Evolutionary conservation across 306 rosid genomes (phyloP).

Genomic region (Inga leiocalycina): DNA sequence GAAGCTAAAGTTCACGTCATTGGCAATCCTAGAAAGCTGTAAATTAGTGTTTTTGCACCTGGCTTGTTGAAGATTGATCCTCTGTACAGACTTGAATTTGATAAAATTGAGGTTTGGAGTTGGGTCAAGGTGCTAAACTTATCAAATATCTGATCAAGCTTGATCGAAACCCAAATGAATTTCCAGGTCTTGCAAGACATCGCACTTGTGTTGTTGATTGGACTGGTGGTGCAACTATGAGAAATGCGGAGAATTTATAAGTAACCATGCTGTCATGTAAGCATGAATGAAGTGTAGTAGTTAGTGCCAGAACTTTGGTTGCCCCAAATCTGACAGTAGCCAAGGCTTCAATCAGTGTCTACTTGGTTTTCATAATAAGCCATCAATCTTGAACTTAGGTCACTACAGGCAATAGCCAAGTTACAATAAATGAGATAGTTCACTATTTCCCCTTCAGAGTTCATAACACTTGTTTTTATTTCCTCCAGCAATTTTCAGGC

Average conservation of each 20-base stretch:
- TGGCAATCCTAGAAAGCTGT: not conserved
- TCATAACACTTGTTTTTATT: not conserved
- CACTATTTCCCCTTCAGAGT: not conserved
- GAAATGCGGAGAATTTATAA: not conserved
- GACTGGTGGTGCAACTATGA: not conserved
- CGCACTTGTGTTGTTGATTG: not conserved
- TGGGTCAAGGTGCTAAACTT: not conserved
- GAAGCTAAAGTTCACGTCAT: not conserved
- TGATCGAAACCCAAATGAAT: not conserved
- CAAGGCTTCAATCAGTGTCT: not conserved
- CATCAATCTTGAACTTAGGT: not conserved
- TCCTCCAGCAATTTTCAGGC: not conserved
- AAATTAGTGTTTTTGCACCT: not conserved
- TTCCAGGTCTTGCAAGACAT: not conserved
- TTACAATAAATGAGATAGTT: not conserved
- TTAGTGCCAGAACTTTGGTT: not conserved
- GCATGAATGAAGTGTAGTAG: not conserved
- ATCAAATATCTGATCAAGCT: not conserved
- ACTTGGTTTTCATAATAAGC: not conserved
- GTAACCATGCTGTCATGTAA: not conserved
- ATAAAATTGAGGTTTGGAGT: not conserved
- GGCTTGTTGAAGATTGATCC: not conserved
- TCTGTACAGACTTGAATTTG: not conserved
- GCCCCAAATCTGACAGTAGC: not conserved
- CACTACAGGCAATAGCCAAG: not conserved